Conservation (phyloP, 805 yeast genomes). For the Wickerhamiella siamensis region DNA sequence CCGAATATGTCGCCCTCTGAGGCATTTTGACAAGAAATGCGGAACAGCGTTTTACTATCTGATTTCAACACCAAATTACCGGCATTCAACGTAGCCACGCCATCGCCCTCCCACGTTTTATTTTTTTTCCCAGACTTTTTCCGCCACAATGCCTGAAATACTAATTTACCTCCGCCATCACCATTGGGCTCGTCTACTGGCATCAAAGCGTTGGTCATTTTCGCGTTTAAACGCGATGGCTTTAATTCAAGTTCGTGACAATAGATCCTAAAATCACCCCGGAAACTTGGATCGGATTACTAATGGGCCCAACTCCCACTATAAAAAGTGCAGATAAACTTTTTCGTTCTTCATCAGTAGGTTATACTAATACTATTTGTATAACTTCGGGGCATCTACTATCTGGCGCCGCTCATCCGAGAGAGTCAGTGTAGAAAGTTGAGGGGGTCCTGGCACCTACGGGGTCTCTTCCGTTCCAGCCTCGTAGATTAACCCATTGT, state of each 20-base stretch:
- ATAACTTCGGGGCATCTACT: slow-evolving; percentile 20
- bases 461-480: slow-evolving; percentile 29
- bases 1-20: slow-evolving; percentile 31
- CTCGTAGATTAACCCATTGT: slow-evolving; percentile 24
- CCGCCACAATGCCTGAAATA: slow-evolving; percentile 45
- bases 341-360: slow-evolving; percentile 19
- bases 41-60: slow-evolving; percentile 18
- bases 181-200: too few species aligned
- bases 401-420: slow-evolving; percentile 13
- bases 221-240: too few species aligned
- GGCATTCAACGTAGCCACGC: slow-evolving; percentile 30
- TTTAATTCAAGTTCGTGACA: too few species aligned
- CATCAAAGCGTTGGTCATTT: too few species aligned
- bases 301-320: background rate
- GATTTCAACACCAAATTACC: slow-evolving; percentile 17
- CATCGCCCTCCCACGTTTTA: slow-evolving; percentile 95
- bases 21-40: slow-evolving; percentile 17
- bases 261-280: too few species aligned
- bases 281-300: too few species aligned
- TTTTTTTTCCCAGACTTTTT: slow-evolving; percentile 63
- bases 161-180: too few species aligned
- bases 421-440: slow-evolving; percentile 14
- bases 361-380: slow-evolving; percentile 21
- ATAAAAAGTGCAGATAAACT: background rate
- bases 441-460: slow-evolving; percentile 20